Conservation (phyloP, 2,329 filamentous ascomycete species). For the Plenodomus lindquistii region DNA sequence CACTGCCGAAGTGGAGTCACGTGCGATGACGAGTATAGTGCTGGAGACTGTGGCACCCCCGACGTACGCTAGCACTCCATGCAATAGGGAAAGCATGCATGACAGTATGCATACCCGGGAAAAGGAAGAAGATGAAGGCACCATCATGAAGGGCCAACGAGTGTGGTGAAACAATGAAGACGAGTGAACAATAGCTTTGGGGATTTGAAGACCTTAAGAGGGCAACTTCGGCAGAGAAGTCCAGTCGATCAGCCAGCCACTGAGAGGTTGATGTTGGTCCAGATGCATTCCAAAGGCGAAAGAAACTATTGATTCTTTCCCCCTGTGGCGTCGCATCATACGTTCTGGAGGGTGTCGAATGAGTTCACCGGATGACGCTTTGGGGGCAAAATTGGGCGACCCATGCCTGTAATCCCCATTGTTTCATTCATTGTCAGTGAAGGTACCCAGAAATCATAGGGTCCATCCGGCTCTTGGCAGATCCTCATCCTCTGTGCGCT, state of each 20-base stretch:
- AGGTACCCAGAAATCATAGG: too few relatives aligned
- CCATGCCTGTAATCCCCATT: constrained; percentile 13
- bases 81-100: constrained; percentile 24
- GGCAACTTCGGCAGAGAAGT: constrained; percentile 35
- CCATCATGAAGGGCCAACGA: constrained; percentile 30
- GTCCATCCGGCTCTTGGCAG: too few relatives aligned
- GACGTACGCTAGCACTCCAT: constrained; percentile 23
- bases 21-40: constrained; percentile 61
- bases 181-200: constrained; percentile 22
- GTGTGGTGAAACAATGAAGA: not conserved
- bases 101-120: constrained; percentile 29
- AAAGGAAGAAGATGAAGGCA: constrained; percentile 25
- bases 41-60: constrained; percentile 36
- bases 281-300: constrained; percentile 29
- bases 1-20: constrained; percentile 54
- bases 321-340: constrained; percentile 12
- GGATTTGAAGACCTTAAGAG: constrained; percentile 36
- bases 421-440: too few relatives aligned
- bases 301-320: constrained; percentile 38
- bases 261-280: constrained; percentile 23
- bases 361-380: constrained; percentile 25
- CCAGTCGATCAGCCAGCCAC: constrained; percentile 27
- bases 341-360: constrained; percentile 4
- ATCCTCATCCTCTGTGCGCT: too few relatives aligned
- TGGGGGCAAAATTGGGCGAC: constrained; percentile 6